Percentiles rank a stretch among this genome's conserved stretches.
Conservation (phyloP, 495 filamentous ascomycete genomes). For the Aspergillus homomorphus region DNA sequence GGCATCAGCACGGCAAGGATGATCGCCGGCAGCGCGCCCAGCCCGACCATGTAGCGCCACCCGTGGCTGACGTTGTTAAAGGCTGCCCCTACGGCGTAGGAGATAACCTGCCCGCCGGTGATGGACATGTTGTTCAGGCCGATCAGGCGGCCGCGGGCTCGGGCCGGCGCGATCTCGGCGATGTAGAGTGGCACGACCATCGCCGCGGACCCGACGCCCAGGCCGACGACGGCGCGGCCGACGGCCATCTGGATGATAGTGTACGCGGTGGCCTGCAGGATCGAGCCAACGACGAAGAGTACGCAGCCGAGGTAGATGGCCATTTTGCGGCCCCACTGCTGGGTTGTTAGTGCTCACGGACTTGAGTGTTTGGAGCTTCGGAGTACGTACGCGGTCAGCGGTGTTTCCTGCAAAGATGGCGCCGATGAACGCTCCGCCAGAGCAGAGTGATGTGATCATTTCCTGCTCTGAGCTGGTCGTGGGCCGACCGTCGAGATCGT, state of each 20-base stretch:
- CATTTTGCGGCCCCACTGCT: slow-evolving; percentile 44
- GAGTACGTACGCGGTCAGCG: slow-evolving; percentile 35
- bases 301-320: slow-evolving; percentile 49
- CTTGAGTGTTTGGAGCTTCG: not conserved
- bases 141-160: slow-evolving; percentile 53
- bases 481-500: slow-evolving; percentile 24
- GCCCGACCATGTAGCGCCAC: slow-evolving; percentile 54
- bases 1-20: slow-evolving; percentile 41
- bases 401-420: slow-evolving; percentile 50
- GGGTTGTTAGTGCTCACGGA: not conserved
- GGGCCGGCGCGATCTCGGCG: slow-evolving; percentile 48
- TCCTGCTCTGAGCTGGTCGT: slow-evolving; percentile 40
- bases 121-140: slow-evolving; percentile 57
- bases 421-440: slow-evolving; percentile 50
- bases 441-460: slow-evolving; percentile 46
- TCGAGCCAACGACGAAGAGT: slow-evolving; percentile 46
- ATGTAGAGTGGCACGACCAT: slow-evolving; percentile 49
- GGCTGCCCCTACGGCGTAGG: slow-evolving; percentile 51
- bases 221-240: slow-evolving; percentile 49
- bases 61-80: slow-evolving; percentile 47
- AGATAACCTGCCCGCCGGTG: slow-evolving; percentile 51
- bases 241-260: slow-evolving; percentile 50
- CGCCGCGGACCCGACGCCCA: slow-evolving; percentile 54
- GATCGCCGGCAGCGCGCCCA: slow-evolving; percentile 49
- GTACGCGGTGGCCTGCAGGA: slow-evolving; percentile 47